Base-by-base conservation (phyloP, 148 eudicot genomes). In the Camellia granthamiana region DNA sequence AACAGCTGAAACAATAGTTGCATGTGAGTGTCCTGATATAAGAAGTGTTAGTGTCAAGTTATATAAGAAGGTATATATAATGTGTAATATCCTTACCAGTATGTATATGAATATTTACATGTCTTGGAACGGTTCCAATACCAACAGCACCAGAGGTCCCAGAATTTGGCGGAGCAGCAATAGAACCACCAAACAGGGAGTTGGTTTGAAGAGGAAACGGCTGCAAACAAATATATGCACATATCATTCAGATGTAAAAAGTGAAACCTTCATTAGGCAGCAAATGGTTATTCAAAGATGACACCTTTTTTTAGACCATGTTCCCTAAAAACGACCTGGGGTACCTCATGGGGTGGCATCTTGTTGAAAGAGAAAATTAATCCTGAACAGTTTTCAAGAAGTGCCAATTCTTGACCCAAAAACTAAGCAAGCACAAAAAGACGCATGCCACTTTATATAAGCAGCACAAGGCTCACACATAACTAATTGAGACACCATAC, bases 31-130 rank as follows among this genome's bases (percentile, higher is more conserved):
- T 79, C 90, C 89, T 82, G 83, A 60, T 72, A 86, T 13, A 78
- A 70, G 72, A 70, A 80, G 52, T 44, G 77, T 51, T 44, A 47
- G 38, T 15, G 61, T 73, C 63, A 60, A 66, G 69, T 15, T 62
- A 41, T 5, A 72, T 30, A 30, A 76, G 21, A 78, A 78, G 6
- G 41, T 16, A 76, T 6, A 60, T 47, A 3, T 7, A 0, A 0
- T 1, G 7, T 15, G 16, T 14, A 2, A 38, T 56, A 14, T 63
- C 11, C 88, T 77, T 86, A 97, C 98, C 98, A 66, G 99, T 89
- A 86, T 94, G 98, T 82, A 97, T 91, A 83, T 94, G 99, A 74
- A 97, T 92, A 77, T 94, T 97, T 60, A 97, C 85, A 83, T 94
- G 85, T 84, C 99, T 91, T 61, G 97, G 91, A 69, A 87, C 83